phyloP scores from a whole-genome alignment of 345 rosid species.

The Salix exigua region DNA sequence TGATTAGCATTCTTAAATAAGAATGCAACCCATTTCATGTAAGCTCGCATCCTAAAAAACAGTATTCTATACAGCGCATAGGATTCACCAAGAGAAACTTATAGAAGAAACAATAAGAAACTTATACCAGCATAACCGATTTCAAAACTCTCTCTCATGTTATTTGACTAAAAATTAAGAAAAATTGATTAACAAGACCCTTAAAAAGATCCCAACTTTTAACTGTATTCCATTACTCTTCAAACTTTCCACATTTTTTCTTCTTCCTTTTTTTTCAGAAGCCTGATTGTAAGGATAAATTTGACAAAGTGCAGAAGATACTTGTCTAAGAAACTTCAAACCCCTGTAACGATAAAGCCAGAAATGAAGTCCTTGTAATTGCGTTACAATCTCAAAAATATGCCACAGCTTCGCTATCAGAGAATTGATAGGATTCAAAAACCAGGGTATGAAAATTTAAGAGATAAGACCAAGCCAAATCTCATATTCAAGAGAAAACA shows the following conservation, averaged over 20 bases:
- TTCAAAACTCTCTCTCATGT: not conserved
- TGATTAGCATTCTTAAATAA: not conserved
- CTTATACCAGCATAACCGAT: not conserved
- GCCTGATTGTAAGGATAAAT: not conserved
- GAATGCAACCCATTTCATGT: conserved; percentile 3
- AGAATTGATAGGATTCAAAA: not conserved
- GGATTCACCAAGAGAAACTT: not conserved
- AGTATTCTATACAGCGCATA: not conserved
- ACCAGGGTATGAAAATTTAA: not conserved
- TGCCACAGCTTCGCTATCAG: not conserved
- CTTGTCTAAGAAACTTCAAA: not conserved
- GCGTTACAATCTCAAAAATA: not conserved
- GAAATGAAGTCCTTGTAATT: not conserved
- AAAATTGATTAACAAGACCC: not conserved
- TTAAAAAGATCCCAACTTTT: not conserved
- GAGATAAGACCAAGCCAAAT: not conserved
- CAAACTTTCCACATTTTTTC: not conserved
- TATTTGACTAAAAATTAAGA: not conserved
- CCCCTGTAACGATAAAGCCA: not conserved
- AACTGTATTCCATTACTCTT: not conserved
- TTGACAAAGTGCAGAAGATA: not conserved
- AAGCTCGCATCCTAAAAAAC: conserved; percentile 10
- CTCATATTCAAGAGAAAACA: not conserved
- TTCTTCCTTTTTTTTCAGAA: not conserved
- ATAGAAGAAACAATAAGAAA: not conserved